Evolutionary conservation across 148 eudicot species (phyloP).

Genomic region (Polygonum maritimum): DNA sequence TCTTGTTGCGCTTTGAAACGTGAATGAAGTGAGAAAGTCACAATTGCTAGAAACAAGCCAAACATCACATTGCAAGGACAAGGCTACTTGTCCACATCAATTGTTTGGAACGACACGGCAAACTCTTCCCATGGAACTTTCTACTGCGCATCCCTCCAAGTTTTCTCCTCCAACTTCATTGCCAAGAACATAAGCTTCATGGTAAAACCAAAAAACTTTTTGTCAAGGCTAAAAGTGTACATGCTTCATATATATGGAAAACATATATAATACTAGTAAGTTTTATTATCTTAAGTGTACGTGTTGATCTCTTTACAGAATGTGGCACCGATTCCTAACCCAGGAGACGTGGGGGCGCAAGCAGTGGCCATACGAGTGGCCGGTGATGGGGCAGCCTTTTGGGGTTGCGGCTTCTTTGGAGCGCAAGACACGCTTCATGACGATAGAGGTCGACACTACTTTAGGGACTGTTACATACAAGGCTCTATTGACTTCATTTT

Average conservation of each 20-base stretch:
- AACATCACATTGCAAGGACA: conserved; percentile 96
- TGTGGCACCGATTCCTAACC: conserved; percentile 78
- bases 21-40: conserved; percentile 56
- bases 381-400: conserved; percentile 77
- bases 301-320: conserved; percentile 25
- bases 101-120: conserved; percentile 89
- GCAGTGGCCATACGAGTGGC: conserved; percentile 77
- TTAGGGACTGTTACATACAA: conserved; percentile 80
- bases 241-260: no score
- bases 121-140: conserved; percentile 81
- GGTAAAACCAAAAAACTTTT: conserved; percentile 26
- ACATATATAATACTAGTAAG: no score
- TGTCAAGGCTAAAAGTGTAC: no score
- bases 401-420: conserved; percentile 98
- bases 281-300: no score
- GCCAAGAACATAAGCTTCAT: conserved; percentile 95
- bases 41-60: conserved; percentile 55
- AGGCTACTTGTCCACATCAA: conserved; percentile 69
- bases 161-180: conserved; percentile 64
- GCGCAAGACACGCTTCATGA: conserved; percentile 93
- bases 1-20: no score
- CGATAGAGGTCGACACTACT: conserved; percentile 91
- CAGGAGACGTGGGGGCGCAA: conserved; percentile 81
- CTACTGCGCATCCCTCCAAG: conserved; percentile 77
- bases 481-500: conserved; percentile 90